A percentile compares a stretch with the other conserved stretches of the same genome.
phyloP scores from a whole-genome alignment of 768 basidiomycete species.

The Butyriboletus loyo region DNA sequence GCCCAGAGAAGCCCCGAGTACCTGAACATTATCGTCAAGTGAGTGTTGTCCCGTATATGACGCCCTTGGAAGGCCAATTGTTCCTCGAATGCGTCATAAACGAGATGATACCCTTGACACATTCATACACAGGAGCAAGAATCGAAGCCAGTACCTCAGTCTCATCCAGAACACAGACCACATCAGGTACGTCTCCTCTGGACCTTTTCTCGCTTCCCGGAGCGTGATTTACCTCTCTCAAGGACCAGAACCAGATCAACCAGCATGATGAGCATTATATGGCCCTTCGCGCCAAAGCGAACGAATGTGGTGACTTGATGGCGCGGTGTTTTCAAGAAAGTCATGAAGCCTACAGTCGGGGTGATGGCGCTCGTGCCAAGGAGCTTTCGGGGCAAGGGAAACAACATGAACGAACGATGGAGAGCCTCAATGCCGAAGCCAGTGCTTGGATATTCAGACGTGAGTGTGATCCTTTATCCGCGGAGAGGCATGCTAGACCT shows the following conservation, averaged over 20 bases:
- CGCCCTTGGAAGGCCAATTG: not conserved
- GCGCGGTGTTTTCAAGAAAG: constrained; percentile 64
- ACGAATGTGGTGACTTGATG: constrained; percentile 79
- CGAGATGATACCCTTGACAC: constrained; percentile 2
- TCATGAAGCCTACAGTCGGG: constrained; percentile 67
- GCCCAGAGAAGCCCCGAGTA: not conserved
- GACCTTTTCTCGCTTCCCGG: not conserved
- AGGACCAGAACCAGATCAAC: constrained; percentile 60
- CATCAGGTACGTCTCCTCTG: constrained; percentile 13
- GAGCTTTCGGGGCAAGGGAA: constrained; percentile 79
- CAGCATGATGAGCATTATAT: constrained; percentile 69
- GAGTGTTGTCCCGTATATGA: constrained; percentile 7
- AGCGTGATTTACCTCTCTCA: constrained; percentile 18
- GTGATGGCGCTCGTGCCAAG: constrained; percentile 80
- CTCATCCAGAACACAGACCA: constrained; percentile 14
- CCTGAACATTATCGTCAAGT: constrained; percentile 12
- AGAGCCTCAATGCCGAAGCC: constrained; percentile 74
- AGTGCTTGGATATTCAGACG: constrained; percentile 79
- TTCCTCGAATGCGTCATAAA: constrained; percentile 1
- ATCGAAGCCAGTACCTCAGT: constrained; percentile 14
- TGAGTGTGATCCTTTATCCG: constrained; percentile 37
- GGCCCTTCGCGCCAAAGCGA: constrained; percentile 70
- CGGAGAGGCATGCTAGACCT: not conserved
- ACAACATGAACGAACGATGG: constrained; percentile 74
- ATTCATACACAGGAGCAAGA: constrained; percentile 12